Evolutionary conservation across 2,329 filamentous ascomycete genomes (phyloP).

Genomic region (Monascus ruber): DNA sequence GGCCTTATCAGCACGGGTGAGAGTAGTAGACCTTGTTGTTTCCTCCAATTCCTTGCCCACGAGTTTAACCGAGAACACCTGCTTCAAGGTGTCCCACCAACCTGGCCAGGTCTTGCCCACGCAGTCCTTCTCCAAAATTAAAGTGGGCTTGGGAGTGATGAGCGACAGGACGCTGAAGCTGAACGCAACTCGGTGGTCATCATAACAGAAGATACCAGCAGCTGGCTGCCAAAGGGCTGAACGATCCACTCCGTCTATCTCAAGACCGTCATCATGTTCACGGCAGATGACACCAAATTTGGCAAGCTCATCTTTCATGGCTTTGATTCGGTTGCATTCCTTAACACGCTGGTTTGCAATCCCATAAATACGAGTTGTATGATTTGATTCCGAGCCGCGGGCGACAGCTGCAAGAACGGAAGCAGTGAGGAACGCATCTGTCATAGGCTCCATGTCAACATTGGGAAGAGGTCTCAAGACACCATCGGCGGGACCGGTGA

Average conservation of each 20-base stretch:
- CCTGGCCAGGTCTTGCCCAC: constrained; percentile 97
- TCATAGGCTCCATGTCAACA: constrained; percentile 99
- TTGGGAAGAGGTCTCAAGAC: constrained; percentile 62
- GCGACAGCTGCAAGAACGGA: constrained; percentile 87
- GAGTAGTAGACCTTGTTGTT: constrained; percentile 21
- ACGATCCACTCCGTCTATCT: constrained; percentile 47
- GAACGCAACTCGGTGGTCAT: constrained; percentile 97
- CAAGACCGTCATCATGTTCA: constrained; percentile 89
- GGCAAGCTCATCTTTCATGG: constrained; percentile 87
- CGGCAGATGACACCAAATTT: constrained; percentile 83
- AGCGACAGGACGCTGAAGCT: constrained; percentile 86
- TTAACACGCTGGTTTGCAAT: constrained; percentile 98
- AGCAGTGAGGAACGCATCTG: constrained; percentile 91
- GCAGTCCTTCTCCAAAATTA: constrained; percentile 83
- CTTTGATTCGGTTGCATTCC: constrained; percentile 90
- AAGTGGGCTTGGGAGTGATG: constrained; percentile 56
- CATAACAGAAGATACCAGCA: constrained; percentile 78
- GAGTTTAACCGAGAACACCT: constrained; percentile 65
- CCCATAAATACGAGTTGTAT: constrained; percentile 72
- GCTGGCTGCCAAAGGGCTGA: constrained; percentile 43
- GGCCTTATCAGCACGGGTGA: constrained; percentile 27
- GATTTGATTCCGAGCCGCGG: constrained; percentile 49
- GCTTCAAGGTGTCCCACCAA: constrained; percentile 86
- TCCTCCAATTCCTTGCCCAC: constrained; percentile 56
- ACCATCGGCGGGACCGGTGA: constrained; percentile 73